phyloP scores from a whole-genome alignment of 257 asterid genomes.

The Solanum sparsipilum region DNA sequence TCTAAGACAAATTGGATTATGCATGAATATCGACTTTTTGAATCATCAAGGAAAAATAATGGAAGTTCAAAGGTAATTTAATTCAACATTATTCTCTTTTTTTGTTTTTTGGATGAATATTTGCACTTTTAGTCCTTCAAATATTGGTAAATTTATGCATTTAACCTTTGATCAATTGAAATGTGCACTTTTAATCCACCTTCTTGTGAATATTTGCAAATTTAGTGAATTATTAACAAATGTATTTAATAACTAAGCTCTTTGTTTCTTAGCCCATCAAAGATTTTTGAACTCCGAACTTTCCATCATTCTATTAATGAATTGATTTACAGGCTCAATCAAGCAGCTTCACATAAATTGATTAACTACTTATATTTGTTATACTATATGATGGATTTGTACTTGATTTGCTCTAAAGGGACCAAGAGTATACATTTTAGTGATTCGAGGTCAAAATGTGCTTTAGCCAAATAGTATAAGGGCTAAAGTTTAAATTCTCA shows the following conservation, averaged over 20 bases:
- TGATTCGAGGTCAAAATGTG: neutral
- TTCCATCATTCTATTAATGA: accelerated
- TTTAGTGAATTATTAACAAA: neutral
- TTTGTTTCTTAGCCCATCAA: too few species aligned
- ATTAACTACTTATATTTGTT: neutral
- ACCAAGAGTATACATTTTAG: neutral
- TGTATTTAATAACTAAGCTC: too few species aligned
- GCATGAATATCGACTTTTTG: slow-evolving; percentile 72
- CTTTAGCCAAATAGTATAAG: neutral
- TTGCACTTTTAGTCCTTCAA: neutral
- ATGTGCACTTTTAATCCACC: neutral
- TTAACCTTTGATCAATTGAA: neutral
- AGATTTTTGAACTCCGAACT: too few species aligned
- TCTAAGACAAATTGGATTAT: slow-evolving; percentile 87
- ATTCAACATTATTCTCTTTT: neutral
- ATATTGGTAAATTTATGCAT: neutral
- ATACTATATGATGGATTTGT: neutral
- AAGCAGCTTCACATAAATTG: neutral
- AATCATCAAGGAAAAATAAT: slow-evolving; percentile 31
- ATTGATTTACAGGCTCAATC: neutral
- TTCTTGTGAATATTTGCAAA: neutral
- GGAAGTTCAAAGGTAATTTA: slow-evolving; percentile 44
- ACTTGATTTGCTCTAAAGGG: neutral
- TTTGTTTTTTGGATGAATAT: neutral
- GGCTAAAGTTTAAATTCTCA: neutral